Conservation (phyloP, 1,139 yeast species). For the Candida albicans region DNA sequence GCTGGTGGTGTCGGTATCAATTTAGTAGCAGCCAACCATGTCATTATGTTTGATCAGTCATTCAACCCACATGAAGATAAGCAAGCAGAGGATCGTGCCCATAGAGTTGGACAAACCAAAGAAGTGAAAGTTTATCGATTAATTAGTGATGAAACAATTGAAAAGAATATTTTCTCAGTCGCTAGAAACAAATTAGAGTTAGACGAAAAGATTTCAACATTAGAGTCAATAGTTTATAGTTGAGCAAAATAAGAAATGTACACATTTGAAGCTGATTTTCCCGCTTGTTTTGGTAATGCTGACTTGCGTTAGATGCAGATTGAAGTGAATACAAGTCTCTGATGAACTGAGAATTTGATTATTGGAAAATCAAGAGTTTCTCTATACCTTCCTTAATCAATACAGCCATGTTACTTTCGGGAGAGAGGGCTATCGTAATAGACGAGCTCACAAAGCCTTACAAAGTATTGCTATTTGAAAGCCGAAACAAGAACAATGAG, state of each 20-base stretch:
- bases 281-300: too few species aligned
- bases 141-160: constrained; percentile 75
- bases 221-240: not conserved
- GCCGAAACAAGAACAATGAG: too few species aligned
- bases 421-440: too few species aligned
- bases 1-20: constrained; percentile 99
- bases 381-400: too few species aligned
- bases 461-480: too few species aligned
- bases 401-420: too few species aligned
- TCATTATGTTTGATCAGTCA: constrained; percentile 86
- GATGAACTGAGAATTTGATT: too few species aligned
- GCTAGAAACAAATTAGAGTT: constrained; percentile 90
- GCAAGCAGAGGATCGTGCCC: constrained; percentile 98
- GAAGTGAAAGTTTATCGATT: constrained; percentile 81
- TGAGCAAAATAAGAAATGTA: not conserved
- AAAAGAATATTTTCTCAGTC: constrained; percentile 80
- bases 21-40: constrained; percentile 92
- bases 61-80: constrained; percentile 98
- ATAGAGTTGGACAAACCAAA: constrained; percentile 92
- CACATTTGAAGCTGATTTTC: too few species aligned
- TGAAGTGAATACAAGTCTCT: too few species aligned
- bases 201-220: constrained; percentile 60
- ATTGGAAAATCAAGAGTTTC: too few species aligned
- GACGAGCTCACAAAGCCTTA: too few species aligned
- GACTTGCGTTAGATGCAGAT: too few species aligned